Conservation (phyloP, 83 land plant species). For the Thuja plicata region DNA sequence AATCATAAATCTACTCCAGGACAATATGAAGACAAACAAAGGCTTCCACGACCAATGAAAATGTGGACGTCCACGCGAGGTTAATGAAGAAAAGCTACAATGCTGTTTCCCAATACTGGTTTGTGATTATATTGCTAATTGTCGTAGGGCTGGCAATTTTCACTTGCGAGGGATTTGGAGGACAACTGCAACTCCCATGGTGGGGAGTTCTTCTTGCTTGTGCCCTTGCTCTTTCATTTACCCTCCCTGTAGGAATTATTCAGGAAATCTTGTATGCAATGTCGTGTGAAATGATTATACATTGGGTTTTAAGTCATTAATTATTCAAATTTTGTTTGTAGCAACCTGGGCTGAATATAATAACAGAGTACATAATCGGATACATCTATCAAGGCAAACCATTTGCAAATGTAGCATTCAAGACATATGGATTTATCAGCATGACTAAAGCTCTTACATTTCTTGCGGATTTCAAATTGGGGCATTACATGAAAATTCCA, state of each 20-base stretch:
- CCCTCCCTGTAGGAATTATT: conserved; percentile 41
- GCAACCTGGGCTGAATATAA: too few species aligned
- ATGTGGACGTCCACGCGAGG: conserved; percentile 70
- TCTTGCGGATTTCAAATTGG: too few species aligned
- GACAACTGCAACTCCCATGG: conserved; percentile 16
- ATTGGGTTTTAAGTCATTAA: too few species aligned
- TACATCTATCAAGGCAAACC: too few species aligned
- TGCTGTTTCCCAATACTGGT: conserved; percentile 18
- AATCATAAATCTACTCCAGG: conserved; percentile 23
- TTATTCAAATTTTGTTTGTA: too few species aligned
- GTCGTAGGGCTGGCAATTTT: not conserved
- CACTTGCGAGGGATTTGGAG: not conserved
- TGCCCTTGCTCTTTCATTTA: conserved; percentile 9
- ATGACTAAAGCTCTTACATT: too few species aligned
- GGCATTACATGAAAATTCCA: too few species aligned
- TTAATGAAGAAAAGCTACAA: conserved; percentile 39
- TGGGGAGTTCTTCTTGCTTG: conserved; percentile 21
- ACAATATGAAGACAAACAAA: conserved; percentile 50
- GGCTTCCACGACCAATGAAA: conserved; percentile 43
- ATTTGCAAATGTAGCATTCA: too few species aligned
- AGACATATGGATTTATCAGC: too few species aligned
- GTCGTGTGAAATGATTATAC: too few species aligned
- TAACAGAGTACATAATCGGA: too few species aligned
- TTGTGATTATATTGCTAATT: not conserved
- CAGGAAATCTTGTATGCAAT: conserved; percentile 4